These are phyloP conservation scores for Fusarium humuli DNA, from an alignment of 2,329 filamentous ascomycete genomes.

Conservation along the genomic window DNA sequence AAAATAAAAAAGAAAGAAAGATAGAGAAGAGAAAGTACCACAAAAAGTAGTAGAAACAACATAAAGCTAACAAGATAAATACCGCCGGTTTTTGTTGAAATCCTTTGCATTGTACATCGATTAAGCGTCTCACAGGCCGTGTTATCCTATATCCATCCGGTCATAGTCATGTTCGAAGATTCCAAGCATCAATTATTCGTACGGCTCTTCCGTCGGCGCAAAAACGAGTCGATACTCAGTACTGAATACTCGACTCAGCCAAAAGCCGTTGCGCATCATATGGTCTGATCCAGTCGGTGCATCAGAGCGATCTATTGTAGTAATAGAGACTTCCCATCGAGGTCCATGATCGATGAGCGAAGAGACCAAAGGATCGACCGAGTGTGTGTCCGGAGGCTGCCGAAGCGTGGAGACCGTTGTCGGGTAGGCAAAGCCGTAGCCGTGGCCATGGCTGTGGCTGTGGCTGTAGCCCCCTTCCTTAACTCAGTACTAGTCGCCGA, in stretches of 20 bases:
- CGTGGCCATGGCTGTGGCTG: neutral
- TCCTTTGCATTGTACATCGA: conserved; percentile 21
- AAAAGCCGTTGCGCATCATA: neutral
- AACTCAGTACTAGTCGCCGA: conserved; percentile 1
- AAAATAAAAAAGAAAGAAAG: conserved; percentile 12
- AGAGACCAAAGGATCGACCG: conserved; percentile 24
- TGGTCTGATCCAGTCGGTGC: neutral
- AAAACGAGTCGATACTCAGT: neutral
- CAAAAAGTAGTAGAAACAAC: conserved; percentile 13
- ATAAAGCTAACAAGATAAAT: conserved; percentile 32
- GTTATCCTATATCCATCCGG: conserved; percentile 24
- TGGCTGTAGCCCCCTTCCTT: neutral
- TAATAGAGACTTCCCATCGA: neutral
- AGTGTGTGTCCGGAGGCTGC: conserved; percentile 23
- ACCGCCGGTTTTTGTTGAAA: conserved; percentile 34
- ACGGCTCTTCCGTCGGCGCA: neutral
- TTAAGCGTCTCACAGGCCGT: conserved; percentile 14
- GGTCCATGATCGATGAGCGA: conserved; percentile 10
- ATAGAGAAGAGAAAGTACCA: conserved; percentile 2
- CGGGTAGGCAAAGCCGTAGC: conserved; percentile 10
- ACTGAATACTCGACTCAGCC: neutral
- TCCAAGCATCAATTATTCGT: neutral
- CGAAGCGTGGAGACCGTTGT: conserved; percentile 20
- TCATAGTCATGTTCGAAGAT: conserved; percentile 26
- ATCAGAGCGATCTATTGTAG: neutral